Evolutionary conservation across 2,329 filamentous ascomycete species (phyloP), one percentile per base, ranked within the genome.

Genomic region (Colletotrichum truncatum): DNA sequence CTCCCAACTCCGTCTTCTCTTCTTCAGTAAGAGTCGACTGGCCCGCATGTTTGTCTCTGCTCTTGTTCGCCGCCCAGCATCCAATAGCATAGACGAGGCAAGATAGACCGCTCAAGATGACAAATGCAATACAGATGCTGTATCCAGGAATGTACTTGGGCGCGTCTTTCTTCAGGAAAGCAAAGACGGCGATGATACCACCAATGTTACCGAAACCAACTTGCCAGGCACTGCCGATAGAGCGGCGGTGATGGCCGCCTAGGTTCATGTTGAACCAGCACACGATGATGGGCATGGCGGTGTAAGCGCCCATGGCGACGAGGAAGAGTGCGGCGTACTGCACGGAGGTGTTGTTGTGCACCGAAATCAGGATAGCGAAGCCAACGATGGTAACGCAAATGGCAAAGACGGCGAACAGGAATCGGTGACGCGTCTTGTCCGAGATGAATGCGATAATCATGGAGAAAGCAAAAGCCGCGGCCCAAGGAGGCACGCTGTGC

Each of bases 191-290:
- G 66, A 94, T 90, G 72, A 94, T 93, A 25, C 92, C 92, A 41
- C 92, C 92, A 36, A 93, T 88, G 71, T 94, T 94, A 10, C 92
- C 92, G 69, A 94, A 93, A 1, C 90, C 90, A 43, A 94, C 83
- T 75, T 94, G 91, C 90, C 90, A 94, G 1, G 90, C 92, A 8
- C 87, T 87, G 11, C 91, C 91, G 14, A 94, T 86, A 8, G 89
- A 84, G 43, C 91, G 84, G 3, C 91, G 85, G 62, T 89, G 89
- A 73, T 94, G 92, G 0, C 91, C 91, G 2, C 88, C 88, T 1
- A 93, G 80, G 71, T 94, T 94, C 87, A 93, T 93, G 70, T 90
- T 91, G 76, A 91, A 94, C 91, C 92, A 94, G 75, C 91, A 94
- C 7, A 94, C 87, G 43, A 94, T 88, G 28, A 97, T 89, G 0